Evolutionary conservation across 2,329 filamentous ascomycete species (phyloP), one percentile per base, ranked within the genome.

Genomic region (Ampelomyces quisqualis): DNA sequence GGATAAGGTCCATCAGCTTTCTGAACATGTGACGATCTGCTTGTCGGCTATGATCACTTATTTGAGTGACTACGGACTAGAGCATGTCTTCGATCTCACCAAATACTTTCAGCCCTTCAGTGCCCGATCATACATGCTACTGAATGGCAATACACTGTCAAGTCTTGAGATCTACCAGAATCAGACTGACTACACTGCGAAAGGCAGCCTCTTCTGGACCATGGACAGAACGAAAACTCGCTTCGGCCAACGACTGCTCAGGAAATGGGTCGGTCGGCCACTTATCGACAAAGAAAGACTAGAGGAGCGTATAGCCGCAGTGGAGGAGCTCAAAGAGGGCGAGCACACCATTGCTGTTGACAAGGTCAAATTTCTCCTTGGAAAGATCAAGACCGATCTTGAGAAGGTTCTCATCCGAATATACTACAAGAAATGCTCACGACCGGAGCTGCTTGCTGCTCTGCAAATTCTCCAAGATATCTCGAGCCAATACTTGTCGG

Each of bases 71-170:
- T 98, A 96, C 64, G 90, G 90, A 1, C 76, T 98, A 14, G 86
- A 97, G 67, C 90, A 97, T 72, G 88, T 98, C 38, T 95, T 98
- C 57, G 86, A 95, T 59, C 73, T 98, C 29, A 97, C 93, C 2
- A 95, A 95, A 58, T 95, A 97, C 71, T 98, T 98, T 61, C 86
- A 95, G 55, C 89, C 90, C 2, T 98, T 98, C 70, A 95, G 88
- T 55, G 88, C 90, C 6, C 78, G 90, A 24, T 90, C 91, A 10
- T 90, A 97, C 62, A 97, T 98, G 93, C 76, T 97, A 3, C 75
- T 98, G 45, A 96, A 94, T 62, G 93, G 91, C 30, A 98, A 95
- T 39, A 96, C 91, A 0, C 73, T 98, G 24, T 91, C 89, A 34
- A 95, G 89, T 58, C 77, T 98, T 9, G 93, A 98, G 65, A 89